phyloP scores from a whole-genome alignment of 139 green algal genomes.

The Closterium sp. region DNA sequence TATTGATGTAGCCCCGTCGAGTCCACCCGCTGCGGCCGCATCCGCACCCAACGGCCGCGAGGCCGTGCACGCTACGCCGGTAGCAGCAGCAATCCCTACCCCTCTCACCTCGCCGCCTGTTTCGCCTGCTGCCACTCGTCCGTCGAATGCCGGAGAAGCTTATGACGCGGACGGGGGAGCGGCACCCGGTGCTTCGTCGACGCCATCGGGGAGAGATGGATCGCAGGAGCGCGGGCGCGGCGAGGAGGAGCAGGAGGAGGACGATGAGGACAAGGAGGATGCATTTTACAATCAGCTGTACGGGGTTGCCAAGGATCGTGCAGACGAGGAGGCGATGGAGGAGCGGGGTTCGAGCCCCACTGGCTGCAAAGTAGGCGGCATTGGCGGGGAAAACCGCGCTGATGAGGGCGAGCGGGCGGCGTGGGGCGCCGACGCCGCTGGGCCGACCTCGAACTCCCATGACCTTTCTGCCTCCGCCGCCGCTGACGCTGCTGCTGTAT shows the following conservation, averaged over 20 bases:
- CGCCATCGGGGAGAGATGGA: not conserved
- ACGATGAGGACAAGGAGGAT: not conserved
- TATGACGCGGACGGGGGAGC: not conserved
- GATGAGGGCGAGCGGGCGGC: not conserved
- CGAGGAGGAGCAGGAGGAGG: too few relatives aligned
- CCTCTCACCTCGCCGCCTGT: not conserved
- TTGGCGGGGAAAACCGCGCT: not conserved
- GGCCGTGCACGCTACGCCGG: too few relatives aligned
- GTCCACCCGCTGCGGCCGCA: too few relatives aligned
- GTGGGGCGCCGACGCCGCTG: not conserved
- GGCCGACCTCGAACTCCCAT: not conserved
- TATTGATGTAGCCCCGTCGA: not conserved
- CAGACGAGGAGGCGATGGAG: not conserved
- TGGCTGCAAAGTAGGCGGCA: not conserved
- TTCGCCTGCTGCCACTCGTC: not conserved
- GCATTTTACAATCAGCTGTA: too few relatives aligned
- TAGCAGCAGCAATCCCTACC: not conserved
- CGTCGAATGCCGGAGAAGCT: not conserved
- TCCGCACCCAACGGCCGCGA: not conserved
- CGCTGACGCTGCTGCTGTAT: not conserved
- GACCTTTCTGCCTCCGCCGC: not conserved
- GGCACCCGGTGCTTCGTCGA: not conserved
- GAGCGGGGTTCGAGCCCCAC: not conserved
- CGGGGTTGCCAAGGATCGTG: too few relatives aligned
- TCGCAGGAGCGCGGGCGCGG: too few relatives aligned